A percentile compares a stretch with the other conserved stretches of the same genome.
Conservation (phyloP, 371 early-diverging fungal species). For the Mortierella sp. region DNA sequence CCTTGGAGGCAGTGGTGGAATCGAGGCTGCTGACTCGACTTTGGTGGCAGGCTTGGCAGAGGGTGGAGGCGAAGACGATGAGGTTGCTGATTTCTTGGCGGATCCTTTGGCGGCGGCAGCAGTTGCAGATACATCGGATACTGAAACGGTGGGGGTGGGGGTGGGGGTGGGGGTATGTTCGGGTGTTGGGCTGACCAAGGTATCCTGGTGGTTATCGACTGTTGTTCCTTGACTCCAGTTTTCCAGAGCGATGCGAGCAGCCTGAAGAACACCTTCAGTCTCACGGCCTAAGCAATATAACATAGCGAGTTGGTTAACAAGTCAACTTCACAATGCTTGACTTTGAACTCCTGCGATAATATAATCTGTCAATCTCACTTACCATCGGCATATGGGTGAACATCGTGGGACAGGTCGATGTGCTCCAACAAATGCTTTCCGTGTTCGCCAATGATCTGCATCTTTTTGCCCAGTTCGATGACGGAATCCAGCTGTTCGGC, state of each 20-base stretch:
- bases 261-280: conserved; percentile 45
- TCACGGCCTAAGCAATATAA: conserved; percentile 19
- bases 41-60: conserved; percentile 7
- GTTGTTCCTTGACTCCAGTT: conserved; percentile 32
- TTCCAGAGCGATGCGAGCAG: conserved; percentile 46
- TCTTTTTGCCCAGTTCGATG: conserved; percentile 52
- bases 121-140: conserved; percentile 2
- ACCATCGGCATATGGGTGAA: conserved; percentile 22
- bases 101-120: not conserved
- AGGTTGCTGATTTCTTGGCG: not conserved
- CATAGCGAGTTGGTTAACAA: not conserved
- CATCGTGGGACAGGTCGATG: conserved; percentile 27
- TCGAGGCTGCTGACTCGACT: not conserved
- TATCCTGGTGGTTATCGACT: not conserved
- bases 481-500: conserved; percentile 47
- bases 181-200: conserved; percentile 16
- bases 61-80: not conserved
- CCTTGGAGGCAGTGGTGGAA: conserved; percentile 45
- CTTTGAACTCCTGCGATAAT: no score
- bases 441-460: conserved; percentile 58
- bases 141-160: conserved; percentile 9
- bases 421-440: conserved; percentile 46
- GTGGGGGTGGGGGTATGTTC: conserved; percentile 11
- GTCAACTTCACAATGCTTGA: not conserved
- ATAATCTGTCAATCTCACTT: not conserved